Evolutionary conservation across 768 basidiomycete genomes (phyloP), one percentile per base, ranked within the genome.

Genomic region (Termitomyces sp.): DNA sequence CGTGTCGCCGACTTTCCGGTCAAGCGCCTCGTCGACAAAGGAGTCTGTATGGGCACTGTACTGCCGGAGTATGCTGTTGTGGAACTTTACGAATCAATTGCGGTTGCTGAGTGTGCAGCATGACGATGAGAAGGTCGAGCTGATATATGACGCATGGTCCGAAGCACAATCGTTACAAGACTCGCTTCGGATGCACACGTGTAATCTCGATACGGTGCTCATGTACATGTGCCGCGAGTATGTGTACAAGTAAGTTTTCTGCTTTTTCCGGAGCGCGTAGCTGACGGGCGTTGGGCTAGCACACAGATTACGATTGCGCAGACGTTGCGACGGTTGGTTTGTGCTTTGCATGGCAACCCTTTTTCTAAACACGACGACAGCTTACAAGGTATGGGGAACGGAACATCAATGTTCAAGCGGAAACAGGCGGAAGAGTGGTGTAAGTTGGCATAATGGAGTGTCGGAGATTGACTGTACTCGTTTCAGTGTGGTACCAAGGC

Each of bases 41-140:
- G 87, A 91, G 59, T 84, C 85, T 16, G 78, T 92, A 1, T 91
- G 89, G 89, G 89, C 88, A 0, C 73, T 92, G 27, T 89, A 89
- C 63, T 90, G 88, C 69, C 83, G 90, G 34, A 83, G 83, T 66
- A 88, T 91, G 86, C 77, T 92, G 10, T 74, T 91, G 3, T 92
- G 89, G 88, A 87, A 82, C 63, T 86, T 84, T 64, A 85, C 82
- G 60, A 76, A 78, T 47, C 81, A 82, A 3, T 71, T 84, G 27
- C 66, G 79, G 49, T 72, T 74, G 54, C 73, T 74, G 12, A 30
- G 58, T 0, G 74, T 75, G 55, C 67, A 72, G 11, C n/a, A n/a
- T n/a, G 72, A 72, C 21, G 79, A 84, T 34, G 80, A 81, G n/a
- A 79, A 80, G 44, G 79, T 82, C 1, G 82, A 82, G 41, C 74